Percentiles rank a stretch among this genome's conserved stretches.
Conservation (phyloP, 1,284 basidiomycete genomes). For the Lentinula novae-zelandiae region DNA sequence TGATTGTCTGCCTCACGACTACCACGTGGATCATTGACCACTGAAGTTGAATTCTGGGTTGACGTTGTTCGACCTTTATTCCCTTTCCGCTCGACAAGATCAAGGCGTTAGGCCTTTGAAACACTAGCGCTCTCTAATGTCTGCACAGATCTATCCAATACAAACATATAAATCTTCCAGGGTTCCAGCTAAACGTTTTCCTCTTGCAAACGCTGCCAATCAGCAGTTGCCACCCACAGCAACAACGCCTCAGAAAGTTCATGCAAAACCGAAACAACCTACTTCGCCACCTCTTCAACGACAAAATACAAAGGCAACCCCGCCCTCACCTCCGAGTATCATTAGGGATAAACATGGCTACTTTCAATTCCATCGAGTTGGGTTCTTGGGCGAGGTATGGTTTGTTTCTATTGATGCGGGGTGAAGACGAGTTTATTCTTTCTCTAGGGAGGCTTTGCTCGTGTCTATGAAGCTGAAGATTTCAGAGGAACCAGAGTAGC, state of each 20-base stretch:
- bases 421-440: conserved; percentile 1
- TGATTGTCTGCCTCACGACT: conserved; percentile 1
- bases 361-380: conserved; percentile 64
- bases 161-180: conserved; percentile 24
- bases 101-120: conserved; percentile 38
- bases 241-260: conserved; percentile 25
- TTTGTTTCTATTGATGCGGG: background rate
- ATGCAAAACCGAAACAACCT: conserved; percentile 32
- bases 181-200: conserved; percentile 28
- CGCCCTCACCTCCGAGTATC: conserved; percentile 77
- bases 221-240: conserved; percentile 25
- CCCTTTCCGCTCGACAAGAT: conserved; percentile 2
- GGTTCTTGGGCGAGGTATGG: conserved; percentile 83
- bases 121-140: conserved; percentile 20
- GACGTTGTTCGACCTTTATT: background rate
- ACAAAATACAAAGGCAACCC: conserved; percentile 78
- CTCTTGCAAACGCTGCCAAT: conserved; percentile 35
- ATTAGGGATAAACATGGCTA: conserved; percentile 66
- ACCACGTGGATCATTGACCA: conserved; percentile 4
- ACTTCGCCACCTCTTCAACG: conserved; percentile 64
- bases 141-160: conserved; percentile 31
- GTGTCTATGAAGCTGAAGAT: conserved; percentile 87
- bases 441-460: conserved; percentile 81
- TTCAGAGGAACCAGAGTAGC: conserved; percentile 60
- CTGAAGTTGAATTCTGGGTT: background rate